Evolutionary conservation across 208 protist genomes (phyloP).

Genomic region (Trypanosoma caninum): DNA sequence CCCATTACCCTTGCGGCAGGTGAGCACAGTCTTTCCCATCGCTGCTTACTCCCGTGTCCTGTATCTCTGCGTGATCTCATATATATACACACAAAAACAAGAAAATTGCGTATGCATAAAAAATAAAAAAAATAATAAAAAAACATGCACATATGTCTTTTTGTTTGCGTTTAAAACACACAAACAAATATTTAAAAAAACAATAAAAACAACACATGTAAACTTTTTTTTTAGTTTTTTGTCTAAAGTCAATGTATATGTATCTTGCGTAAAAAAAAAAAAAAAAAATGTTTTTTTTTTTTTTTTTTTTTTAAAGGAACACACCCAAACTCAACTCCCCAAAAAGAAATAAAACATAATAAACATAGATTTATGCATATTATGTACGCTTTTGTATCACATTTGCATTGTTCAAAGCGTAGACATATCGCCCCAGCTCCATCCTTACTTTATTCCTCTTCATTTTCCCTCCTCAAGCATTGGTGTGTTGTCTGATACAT

Average conservation of each 20-base stretch:
- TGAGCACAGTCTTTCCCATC: conserved; percentile 88
- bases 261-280: not conserved
- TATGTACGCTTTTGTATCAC: not conserved
- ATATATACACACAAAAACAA: conserved; percentile 1
- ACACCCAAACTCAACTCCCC: not conserved
- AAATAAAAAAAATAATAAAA: too few species aligned
- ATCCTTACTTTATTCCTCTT: not conserved
- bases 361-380: not conserved
- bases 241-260: not conserved
- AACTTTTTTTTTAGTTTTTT: not conserved
- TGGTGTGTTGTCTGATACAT: not conserved
- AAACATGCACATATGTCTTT: too few species aligned
- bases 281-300: not conserved
- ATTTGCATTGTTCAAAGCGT: too few species aligned
- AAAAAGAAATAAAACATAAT: not conserved
- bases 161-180: too few species aligned
- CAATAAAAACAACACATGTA: too few species aligned
- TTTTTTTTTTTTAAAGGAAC: not conserved
- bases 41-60: not conserved
- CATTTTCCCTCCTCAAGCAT: not conserved
- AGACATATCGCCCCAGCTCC: too few species aligned
- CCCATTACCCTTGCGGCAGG: conserved; percentile 94
- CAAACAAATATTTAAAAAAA: too few species aligned
- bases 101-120: too few species aligned
- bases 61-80: not conserved